Evolutionary conservation across 2,329 filamentous ascomycete genomes (phyloP).

Genomic region (Ophiostoma quercus): DNA sequence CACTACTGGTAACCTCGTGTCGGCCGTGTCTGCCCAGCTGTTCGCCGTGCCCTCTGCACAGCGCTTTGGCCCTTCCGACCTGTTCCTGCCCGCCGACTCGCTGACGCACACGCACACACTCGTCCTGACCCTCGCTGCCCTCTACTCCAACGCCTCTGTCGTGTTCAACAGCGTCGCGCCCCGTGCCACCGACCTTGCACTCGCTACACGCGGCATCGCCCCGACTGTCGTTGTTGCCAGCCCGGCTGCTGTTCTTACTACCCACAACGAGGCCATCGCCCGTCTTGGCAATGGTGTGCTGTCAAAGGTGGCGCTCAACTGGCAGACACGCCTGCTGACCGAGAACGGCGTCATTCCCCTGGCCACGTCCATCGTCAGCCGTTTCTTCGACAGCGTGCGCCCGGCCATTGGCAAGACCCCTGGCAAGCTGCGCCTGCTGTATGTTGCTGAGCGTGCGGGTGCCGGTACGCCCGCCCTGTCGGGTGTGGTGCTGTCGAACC

Average conservation of each 20-base stretch:
- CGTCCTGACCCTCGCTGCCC: constrained; percentile 70
- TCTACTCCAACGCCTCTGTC: constrained; percentile 79
- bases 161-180: constrained; percentile 85
- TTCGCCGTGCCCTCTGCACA: constrained; percentile 70
- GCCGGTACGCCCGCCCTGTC: constrained; percentile 59
- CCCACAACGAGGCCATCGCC: constrained; percentile 57
- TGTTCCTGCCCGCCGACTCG: constrained; percentile 79
- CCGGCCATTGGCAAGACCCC: constrained; percentile 56
- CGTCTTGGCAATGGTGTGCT: constrained; percentile 47
- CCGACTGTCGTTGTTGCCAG: constrained; percentile 80
- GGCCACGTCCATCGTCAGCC: constrained; percentile 55
- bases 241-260: constrained; percentile 63
- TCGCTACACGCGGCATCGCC: constrained; percentile 67
- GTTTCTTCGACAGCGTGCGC: constrained; percentile 55
- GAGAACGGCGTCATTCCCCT: constrained; percentile 68
- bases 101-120: constrained; percentile 76
- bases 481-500: constrained; percentile 66
- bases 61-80: constrained; percentile 66
- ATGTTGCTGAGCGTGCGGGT: constrained; percentile 68
- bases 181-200: constrained; percentile 61
- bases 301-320: constrained; percentile 63
- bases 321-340: constrained; percentile 63
- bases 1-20: constrained; percentile 75
- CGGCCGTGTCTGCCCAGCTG: constrained; percentile 74
- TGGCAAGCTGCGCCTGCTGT: constrained; percentile 74